These are phyloP conservation scores for Skeletonema grethae DNA, from an alignment of 108 stramenopile genomes.

Conservation along the genomic window DNA sequence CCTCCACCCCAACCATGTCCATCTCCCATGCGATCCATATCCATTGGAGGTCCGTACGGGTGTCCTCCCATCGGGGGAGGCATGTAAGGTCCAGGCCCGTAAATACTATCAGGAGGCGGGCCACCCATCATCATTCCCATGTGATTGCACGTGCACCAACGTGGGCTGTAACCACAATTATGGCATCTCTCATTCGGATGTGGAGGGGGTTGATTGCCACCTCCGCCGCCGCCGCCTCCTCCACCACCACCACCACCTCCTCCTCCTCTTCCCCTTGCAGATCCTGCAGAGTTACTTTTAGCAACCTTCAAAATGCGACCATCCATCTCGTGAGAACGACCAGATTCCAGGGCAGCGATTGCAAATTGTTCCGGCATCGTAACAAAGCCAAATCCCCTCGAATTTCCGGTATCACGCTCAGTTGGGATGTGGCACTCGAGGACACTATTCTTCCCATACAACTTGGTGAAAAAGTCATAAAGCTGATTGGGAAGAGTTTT, in stretches of 20 bases:
- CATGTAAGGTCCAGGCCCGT: slow-evolving; percentile 41
- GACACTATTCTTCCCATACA: slow-evolving; percentile 78
- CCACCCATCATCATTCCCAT: slow-evolving; percentile 40
- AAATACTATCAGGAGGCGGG: slow-evolving; percentile 32
- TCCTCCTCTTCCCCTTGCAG: slow-evolving; percentile 44
- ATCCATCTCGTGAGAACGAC: slow-evolving; percentile 72
- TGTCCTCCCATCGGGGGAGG: slow-evolving; percentile 18
- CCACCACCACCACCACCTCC: slow-evolving; percentile 7
- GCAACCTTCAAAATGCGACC: slow-evolving; percentile 82
- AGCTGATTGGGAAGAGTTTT: slow-evolving; percentile 72
- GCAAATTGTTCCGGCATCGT: slow-evolving; percentile 76
- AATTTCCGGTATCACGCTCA: slow-evolving; percentile 78
- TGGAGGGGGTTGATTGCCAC: slow-evolving; percentile 19
- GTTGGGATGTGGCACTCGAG: slow-evolving; percentile 89
- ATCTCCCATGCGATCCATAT: slow-evolving; percentile 37
- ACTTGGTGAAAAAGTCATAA: slow-evolving; percentile 71
- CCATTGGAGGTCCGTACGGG: slow-evolving; percentile 35
- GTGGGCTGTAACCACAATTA: slow-evolving; percentile 84
- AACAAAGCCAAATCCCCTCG: slow-evolving; percentile 89
- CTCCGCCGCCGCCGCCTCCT: background rate
- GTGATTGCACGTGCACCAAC: slow-evolving; percentile 75
- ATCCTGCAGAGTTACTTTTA: slow-evolving; percentile 81
- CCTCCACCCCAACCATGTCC: slow-evolving; percentile 52
- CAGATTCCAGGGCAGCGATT: slow-evolving; percentile 59
- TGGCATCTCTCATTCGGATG: slow-evolving; percentile 64